Percentiles rank a stretch among this genome's conserved stretches.
phyloP scores from a whole-genome alignment of 805 yeast species.

The Saccharomycopsis guyanensis region DNA sequence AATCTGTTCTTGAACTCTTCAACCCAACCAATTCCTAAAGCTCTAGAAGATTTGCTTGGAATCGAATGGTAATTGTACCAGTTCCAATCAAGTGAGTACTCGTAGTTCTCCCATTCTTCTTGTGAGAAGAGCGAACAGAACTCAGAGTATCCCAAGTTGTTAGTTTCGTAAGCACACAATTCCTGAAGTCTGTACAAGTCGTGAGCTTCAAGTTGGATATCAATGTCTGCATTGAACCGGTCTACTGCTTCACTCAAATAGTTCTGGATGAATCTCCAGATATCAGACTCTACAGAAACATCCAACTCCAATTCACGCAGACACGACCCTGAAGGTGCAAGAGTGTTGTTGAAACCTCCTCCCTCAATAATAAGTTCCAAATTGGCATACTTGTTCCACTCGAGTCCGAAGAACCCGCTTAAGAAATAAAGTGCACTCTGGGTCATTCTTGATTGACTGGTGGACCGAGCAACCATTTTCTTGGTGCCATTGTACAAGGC shows the following conservation, averaged over 20 bases:
- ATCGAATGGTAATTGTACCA: constrained; percentile 57
- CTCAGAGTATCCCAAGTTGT: constrained; percentile 58
- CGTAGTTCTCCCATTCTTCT: constrained; percentile 55
- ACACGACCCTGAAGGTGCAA: constrained; percentile 12
- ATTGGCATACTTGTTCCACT: constrained; percentile 22
- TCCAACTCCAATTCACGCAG: not conserved
- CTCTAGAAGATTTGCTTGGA: constrained; percentile 45
- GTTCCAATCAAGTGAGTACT: constrained; percentile 51
- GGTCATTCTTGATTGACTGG: constrained; percentile 41
- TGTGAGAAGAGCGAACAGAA: constrained; percentile 62
- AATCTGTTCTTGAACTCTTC: constrained; percentile 33
- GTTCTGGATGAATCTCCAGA: not conserved
- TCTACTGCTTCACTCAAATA: constrained; percentile 6
- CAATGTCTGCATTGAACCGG: not conserved
- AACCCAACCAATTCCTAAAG: constrained; percentile 54
- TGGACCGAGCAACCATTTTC: constrained; percentile 25
- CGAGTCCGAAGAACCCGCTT: constrained; percentile 40
- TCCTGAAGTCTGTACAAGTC: constrained; percentile 50
- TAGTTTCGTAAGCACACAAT: constrained; percentile 73
- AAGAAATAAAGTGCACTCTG: constrained; percentile 40
- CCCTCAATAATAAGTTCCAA: constrained; percentile 22
- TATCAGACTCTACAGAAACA: not conserved
- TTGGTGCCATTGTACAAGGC: constrained; percentile 11
- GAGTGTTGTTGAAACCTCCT: constrained; percentile 22
- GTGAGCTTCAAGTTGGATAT: not conserved